Base-by-base conservation (phyloP, 1,284 basidiomycete species). In the Uromyces viciae-fabae region DNA sequence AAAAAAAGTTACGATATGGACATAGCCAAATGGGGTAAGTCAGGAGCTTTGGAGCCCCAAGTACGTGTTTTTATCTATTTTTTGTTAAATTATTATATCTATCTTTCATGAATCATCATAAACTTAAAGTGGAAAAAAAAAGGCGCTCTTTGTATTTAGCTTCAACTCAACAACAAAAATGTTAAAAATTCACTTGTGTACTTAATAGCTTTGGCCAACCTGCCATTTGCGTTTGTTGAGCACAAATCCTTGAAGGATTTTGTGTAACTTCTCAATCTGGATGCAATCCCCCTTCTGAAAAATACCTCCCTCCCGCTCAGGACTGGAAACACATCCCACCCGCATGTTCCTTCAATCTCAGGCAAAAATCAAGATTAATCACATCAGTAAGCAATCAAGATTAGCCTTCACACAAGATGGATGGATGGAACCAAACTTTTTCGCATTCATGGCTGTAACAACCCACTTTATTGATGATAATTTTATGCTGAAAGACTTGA, bases 391-490 rank as follows among this genome's bases (percentile, higher is more conserved):
- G 43, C 28, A 60, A 64, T 46, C 1, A 8, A 19, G 2, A 2
- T 46, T 62, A 28, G 22, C n/a, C 0, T 64, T 62, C 46, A 60
- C 25, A 31, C 40, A 25, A 0, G 40, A 64, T 40, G 36, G 56
- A n/a, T 75, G 74, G 74, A 62, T 58, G 1, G 38, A 33, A 17
- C 74, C 74, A 38, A 75, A 75, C 25, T 1, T 42, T 36, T 31
- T 31, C 14, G 54, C 38, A 7, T 75, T 25, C 28, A 75, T 75
- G 74, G 74, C 58, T 15, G 42, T 75, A 22, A 74, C 60, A 38
- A 38, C 60, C 9, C 60, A 64, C n/a, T 64, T 38, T 19, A 38
- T 75, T 40, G 31, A 62, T 64, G 52, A 46, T 3, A 75, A 64
- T 22, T 75, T 75, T 75, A 31, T 62, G 58, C 22, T 64, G 40